phyloP scores from a whole-genome alignment of 169 alveolate genomes.

The Perkinsus marinus region DNA sequence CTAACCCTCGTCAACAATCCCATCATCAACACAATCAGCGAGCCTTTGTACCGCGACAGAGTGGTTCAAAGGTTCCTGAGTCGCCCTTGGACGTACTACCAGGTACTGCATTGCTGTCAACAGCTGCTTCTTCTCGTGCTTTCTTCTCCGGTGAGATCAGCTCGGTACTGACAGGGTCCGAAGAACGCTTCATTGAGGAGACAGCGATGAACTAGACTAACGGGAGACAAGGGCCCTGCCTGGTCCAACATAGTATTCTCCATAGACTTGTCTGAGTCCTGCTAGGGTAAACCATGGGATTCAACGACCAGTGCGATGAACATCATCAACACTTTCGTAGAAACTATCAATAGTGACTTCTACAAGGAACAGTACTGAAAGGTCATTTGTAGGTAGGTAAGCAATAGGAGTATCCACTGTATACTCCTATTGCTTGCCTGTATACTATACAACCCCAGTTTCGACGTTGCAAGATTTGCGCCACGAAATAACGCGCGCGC shows the following conservation, averaged over 20 bases:
- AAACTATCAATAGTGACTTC: no score
- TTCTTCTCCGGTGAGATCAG: background rate
- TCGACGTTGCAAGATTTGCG: background rate
- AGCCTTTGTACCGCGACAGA: background rate
- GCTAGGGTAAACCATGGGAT: no score
- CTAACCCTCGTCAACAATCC: background rate
- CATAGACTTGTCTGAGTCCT: no score
- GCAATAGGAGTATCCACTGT: no score
- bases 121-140: background rate
- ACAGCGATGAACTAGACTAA: background rate
- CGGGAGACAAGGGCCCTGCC: background rate
- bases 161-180: background rate
- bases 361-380: no score
- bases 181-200: background rate
- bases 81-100: no score
- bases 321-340: no score
- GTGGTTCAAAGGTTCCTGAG: no score
- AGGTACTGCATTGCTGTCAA: background rate
- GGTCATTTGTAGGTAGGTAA: no score
- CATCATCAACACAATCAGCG: background rate
- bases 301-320: no score
- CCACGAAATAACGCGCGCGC: background rate
- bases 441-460: background rate
- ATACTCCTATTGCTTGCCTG: no score
- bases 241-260: no score